Conservation (phyloP, 2,329 filamentous ascomycete species). For the Fusarium brevicatenulatum region DNA sequence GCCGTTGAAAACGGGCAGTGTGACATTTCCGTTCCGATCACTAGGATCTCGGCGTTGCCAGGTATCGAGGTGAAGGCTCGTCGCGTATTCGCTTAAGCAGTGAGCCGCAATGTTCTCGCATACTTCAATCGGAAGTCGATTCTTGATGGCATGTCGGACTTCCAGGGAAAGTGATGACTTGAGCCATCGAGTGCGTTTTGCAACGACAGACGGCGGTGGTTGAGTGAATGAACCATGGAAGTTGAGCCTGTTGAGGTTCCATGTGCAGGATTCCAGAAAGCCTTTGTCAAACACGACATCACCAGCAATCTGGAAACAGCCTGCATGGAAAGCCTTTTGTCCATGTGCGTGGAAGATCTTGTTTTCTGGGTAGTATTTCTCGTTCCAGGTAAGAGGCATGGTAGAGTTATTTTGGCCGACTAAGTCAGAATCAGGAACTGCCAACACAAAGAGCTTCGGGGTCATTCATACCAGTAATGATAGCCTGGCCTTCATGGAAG, state of each 20-base stretch:
- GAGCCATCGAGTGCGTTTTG: neutral
- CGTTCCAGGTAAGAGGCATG: neutral
- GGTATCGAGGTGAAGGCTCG: neutral
- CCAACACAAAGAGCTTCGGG: too few species aligned
- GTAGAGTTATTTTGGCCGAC: neutral
- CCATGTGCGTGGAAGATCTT: neutral
- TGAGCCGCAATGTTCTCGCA: neutral
- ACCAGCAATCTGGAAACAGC: neutral
- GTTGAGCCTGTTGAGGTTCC: accelerated
- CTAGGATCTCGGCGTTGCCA: neutral
- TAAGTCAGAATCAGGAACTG: neutral
- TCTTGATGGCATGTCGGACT: neutral
- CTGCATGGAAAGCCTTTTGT: neutral
- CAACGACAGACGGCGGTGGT: neutral
- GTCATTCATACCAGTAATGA: neutral
- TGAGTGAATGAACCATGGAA: accelerated
- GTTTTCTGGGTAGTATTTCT: neutral
- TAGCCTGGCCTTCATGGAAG: neutral
- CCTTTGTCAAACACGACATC: neutral
- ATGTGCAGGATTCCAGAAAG: neutral
- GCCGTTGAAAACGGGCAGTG: neutral
- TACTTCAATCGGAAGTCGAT: neutral
- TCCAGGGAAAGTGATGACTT: neutral
- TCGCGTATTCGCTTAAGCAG: neutral
- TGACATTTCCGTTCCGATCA: accelerated